These are phyloP conservation scores for Ascochyta pisi DNA, from an alignment of 2,329 filamentous ascomycete genomes.

Conservation along the genomic window DNA sequence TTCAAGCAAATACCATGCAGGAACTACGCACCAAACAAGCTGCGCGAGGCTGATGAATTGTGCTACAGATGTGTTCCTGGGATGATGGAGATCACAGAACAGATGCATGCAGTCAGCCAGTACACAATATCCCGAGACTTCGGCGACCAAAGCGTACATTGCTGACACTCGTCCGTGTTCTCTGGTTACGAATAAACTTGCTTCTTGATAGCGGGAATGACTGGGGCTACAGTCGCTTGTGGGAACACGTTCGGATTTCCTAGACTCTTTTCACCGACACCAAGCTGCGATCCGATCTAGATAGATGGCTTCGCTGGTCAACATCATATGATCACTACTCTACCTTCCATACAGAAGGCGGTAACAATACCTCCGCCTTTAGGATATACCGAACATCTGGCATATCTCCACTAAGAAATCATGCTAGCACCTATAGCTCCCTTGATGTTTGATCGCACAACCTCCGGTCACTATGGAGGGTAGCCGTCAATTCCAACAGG, in stretches of 20 bases:
- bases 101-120: slow-evolving; percentile 7
- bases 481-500: not conserved
- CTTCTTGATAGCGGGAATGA: slow-evolving; percentile 4
- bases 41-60: slow-evolving; percentile 22
- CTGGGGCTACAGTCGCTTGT: not conserved
- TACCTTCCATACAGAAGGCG: not conserved
- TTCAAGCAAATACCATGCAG: slow-evolving; percentile 27
- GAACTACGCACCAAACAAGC: slow-evolving; percentile 38
- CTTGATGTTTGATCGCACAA: not conserved
- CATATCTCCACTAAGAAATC: not conserved
- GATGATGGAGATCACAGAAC: slow-evolving; percentile 9
- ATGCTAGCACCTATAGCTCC: not conserved
- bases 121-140: not conserved
- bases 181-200: slow-evolving; percentile 1
- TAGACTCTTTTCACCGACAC: not conserved
- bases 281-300: not conserved
- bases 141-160: not conserved
- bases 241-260: not conserved
- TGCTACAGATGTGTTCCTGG: slow-evolving; percentile 16
- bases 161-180: slow-evolving; percentile 1
- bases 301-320: not conserved
- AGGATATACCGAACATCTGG: not conserved
- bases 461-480: too few species aligned
- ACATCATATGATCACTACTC: not conserved
- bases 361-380: not conserved